phyloP scores from a whole-genome alignment of 352 stramenopile species.

The Phytophthora ramorum region DNA sequence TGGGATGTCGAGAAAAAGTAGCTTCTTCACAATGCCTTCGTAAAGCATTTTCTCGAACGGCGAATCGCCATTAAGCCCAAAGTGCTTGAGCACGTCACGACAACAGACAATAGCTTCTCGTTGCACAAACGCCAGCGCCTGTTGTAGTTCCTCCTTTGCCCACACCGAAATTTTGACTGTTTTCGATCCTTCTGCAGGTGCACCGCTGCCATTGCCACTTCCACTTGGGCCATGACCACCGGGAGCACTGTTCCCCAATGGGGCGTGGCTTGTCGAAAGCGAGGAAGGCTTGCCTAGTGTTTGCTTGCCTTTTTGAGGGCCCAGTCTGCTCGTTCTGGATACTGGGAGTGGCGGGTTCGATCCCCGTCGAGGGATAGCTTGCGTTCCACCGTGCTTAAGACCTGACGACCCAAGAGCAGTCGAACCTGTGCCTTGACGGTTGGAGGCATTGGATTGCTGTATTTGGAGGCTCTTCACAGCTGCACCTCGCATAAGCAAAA shows the following conservation, averaged over 20 bases:
- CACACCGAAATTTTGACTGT: slow-evolving; percentile 72
- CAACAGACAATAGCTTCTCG: slow-evolving; percentile 76
- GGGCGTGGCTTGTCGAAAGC: slow-evolving; percentile 15
- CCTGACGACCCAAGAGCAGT: slow-evolving; percentile 41
- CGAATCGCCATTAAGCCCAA: slow-evolving; percentile 64
- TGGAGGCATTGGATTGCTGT: slow-evolving; percentile 65
- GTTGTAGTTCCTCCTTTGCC: slow-evolving; percentile 84
- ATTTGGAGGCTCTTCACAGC: slow-evolving; percentile 90
- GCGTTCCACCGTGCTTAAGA: slow-evolving; percentile 58
- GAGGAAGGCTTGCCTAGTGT: slow-evolving; percentile 26
- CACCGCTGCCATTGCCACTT: slow-evolving; percentile 17
- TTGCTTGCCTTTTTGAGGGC: slow-evolving; percentile 47
- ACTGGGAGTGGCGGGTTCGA: slow-evolving; percentile 36
- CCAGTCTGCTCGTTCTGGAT: slow-evolving; percentile 37
- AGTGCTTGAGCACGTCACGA: slow-evolving; percentile 75
- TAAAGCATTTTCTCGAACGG: slow-evolving; percentile 85
- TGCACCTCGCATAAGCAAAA: slow-evolving; percentile 77
- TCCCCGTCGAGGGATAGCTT: slow-evolving; percentile 62
- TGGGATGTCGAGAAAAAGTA: slow-evolving; percentile 86
- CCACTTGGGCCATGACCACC: slow-evolving; percentile 12
- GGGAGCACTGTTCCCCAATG: slow-evolving; percentile 18
- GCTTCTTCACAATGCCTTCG: slow-evolving; percentile 79
- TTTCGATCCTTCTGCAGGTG: slow-evolving; percentile 43
- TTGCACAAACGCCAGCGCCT: slow-evolving; percentile 80
- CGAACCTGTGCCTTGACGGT: slow-evolving; percentile 41